phyloP scores from a whole-genome alignment of 371 early-diverging fungal genomes.

The Mucor racemosus region DNA sequence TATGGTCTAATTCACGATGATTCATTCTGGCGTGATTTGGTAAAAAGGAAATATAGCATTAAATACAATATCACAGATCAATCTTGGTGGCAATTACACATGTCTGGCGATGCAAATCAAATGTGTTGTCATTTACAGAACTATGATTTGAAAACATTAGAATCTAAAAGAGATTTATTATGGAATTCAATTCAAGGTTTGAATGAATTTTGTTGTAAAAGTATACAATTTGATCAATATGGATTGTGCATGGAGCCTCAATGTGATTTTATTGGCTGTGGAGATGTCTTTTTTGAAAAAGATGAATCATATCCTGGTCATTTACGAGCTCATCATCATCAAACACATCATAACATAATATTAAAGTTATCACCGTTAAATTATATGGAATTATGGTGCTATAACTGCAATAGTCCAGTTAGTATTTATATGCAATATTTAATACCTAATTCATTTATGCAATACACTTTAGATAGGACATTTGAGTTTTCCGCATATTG shows the following conservation, averaged over 20 bases:
- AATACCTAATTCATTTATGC: neutral
- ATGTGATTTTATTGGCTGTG: conserved; percentile 15
- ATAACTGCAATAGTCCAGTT: conserved; percentile 9
- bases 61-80: conserved; percentile 4
- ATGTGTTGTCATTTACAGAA: conserved; percentile 15
- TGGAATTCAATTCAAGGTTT: conserved; percentile 9
- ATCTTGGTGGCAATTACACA: conserved; percentile 16
- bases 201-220: neutral
- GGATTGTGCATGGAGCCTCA: conserved; percentile 13
- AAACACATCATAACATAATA: conserved; percentile 7
- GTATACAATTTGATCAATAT: conserved; percentile 10
- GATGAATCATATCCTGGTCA: conserved; percentile 4
- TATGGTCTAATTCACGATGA: conserved; percentile 6
- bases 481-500: conserved; percentile 5
- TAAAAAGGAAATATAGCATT: conserved; percentile 9
- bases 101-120: conserved; percentile 10
- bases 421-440: neutral
- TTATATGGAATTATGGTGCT: conserved; percentile 24
- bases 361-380: conserved; percentile 15
- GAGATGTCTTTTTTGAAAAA: conserved; percentile 12
- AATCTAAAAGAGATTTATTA: conserved; percentile 3
- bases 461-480: conserved; percentile 1
- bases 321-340: neutral
- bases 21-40: conserved; percentile 18
- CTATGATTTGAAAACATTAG: neutral